Conservation (phyloP, 2,329 filamentous ascomycete species). For the Phoma herbarum region DNA sequence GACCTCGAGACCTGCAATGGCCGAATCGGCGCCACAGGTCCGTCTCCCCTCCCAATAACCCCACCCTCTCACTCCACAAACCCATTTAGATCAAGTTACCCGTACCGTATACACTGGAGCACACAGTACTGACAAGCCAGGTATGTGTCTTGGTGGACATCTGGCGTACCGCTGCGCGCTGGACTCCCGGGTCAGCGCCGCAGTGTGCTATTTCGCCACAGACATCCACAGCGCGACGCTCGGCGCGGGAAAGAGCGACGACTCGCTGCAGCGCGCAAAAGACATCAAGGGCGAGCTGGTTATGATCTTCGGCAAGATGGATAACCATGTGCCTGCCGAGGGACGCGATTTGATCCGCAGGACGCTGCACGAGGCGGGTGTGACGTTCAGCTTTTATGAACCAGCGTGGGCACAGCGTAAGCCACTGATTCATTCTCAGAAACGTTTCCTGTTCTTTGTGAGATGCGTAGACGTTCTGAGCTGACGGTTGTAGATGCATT, state of each 20-base stretch:
- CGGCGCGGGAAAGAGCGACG: conserved; percentile 71
- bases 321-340: conserved; percentile 85
- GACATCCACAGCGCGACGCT: conserved; percentile 85
- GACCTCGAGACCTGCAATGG: conserved; percentile 69
- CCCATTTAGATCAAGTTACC: too few relatives aligned
- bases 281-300: conserved; percentile 81
- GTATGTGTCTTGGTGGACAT: conserved; percentile 92
- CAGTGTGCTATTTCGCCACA: conserved; percentile 90
- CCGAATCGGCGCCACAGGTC: conserved; percentile 61
- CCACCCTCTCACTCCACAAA: too few relatives aligned
- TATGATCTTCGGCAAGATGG: conserved; percentile 91
- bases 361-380: conserved; percentile 78
- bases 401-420: conserved; percentile 87
- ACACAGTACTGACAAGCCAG: conserved; percentile 11
- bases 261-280: conserved; percentile 66
- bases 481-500: conserved; percentile 83
- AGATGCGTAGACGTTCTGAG: too few relatives aligned
- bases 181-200: conserved; percentile 77
- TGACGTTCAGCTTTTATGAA: conserved; percentile 84
- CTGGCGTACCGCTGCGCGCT: conserved; percentile 78
- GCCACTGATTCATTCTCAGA: conserved; percentile 38
- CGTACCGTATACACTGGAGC: too few relatives aligned
- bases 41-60: conserved; percentile 1
- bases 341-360: conserved; percentile 85
- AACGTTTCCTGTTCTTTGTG: too few relatives aligned